phyloP scores from a whole-genome alignment of 1,284 basidiomycete genomes.

The Malassezia globosa region DNA sequence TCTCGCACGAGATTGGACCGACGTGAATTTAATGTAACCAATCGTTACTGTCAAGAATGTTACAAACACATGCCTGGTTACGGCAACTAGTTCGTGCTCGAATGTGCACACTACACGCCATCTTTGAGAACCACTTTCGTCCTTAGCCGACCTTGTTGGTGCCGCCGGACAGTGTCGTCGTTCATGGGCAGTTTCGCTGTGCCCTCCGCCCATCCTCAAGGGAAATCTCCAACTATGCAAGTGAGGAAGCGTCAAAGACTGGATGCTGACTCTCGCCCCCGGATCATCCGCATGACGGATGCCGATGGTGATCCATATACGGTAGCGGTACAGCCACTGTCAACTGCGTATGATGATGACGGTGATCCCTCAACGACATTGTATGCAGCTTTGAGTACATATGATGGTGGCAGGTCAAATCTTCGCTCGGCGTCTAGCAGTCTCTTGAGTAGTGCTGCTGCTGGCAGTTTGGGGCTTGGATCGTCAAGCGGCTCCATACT shows the following conservation, averaged over 20 bases:
- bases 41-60: too few species aligned
- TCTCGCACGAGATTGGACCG: too few species aligned
- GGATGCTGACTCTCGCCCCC: neutral
- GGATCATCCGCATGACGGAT: constrained; percentile 7
- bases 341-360: constrained; percentile 12
- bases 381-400: constrained; percentile 2
- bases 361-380: constrained; percentile 11
- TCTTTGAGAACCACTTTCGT: too few species aligned
- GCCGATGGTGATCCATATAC: constrained; percentile 15
- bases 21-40: too few species aligned
- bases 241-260: neutral
- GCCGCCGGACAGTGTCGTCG: too few species aligned
- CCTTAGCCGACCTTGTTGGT: too few species aligned
- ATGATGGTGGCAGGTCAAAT: neutral
- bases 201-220: neutral
- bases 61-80: too few species aligned
- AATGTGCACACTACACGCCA: too few species aligned
- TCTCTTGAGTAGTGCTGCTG: neutral
- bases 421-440: neutral
- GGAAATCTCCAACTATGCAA: neutral
- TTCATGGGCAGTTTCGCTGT: too few species aligned
- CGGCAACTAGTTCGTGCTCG: too few species aligned
- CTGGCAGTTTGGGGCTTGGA: neutral
- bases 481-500: neutral
- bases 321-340: neutral